A percentile compares a stretch with the other conserved stretches of the same genome.
Conservation (phyloP, 2,329 filamentous ascomycete species). For the Dactylellina haptotyla region DNA sequence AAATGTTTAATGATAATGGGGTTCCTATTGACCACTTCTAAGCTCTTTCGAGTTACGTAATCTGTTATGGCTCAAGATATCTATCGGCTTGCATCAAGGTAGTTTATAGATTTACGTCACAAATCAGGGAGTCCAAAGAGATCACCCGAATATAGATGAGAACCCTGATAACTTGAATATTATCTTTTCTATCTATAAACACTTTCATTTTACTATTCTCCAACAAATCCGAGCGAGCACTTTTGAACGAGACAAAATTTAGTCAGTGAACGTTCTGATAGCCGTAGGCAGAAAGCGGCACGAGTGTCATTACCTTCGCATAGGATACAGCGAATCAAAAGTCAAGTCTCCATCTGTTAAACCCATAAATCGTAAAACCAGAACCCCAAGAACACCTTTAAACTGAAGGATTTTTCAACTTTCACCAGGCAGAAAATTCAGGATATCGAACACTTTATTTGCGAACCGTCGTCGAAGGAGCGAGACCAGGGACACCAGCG, state of each 20-base stretch:
- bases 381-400: slow-evolving; percentile 12
- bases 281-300: slow-evolving; percentile 14
- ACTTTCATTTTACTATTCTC: not conserved
- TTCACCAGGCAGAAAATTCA: too few relatives aligned
- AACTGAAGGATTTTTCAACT: not conserved
- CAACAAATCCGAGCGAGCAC: slow-evolving; percentile 45
- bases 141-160: too few relatives aligned
- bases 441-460: slow-evolving; percentile 7
- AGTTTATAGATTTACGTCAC: too few relatives aligned
- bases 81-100: too few relatives aligned
- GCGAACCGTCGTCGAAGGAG: slow-evolving; percentile 30
- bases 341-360: slow-evolving; percentile 13
- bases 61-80: too few relatives aligned
- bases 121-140: too few relatives aligned
- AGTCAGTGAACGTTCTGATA: slow-evolving; percentile 27
- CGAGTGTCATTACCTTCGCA: slow-evolving; percentile 52
- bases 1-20: too few relatives aligned
- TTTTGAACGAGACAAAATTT: slow-evolving; percentile 35
- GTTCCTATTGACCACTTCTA: too few relatives aligned
- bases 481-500: slow-evolving; percentile 53
- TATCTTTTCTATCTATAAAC: slow-evolving; percentile 1
- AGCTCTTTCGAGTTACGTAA: too few relatives aligned
- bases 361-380: slow-evolving; percentile 10
- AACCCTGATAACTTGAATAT: too few relatives aligned
- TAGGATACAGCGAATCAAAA: slow-evolving; percentile 10